Evolutionary conservation across 495 filamentous ascomycete genomes (phyloP).

Genomic region (Clohesyomyces aquaticus): DNA sequence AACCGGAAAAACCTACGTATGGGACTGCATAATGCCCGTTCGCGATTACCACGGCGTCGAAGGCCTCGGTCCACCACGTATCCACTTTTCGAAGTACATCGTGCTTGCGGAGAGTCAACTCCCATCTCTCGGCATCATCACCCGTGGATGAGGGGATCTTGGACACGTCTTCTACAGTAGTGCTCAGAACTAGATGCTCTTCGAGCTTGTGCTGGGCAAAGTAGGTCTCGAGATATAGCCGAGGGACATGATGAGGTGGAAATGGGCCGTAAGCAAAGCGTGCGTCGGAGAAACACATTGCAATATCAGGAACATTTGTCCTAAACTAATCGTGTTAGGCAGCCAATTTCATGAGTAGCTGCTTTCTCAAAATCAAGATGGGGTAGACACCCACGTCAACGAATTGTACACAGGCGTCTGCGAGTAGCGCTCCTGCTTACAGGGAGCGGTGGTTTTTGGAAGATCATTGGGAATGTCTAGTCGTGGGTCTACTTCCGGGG

Average conservation of each 20-base stretch:
- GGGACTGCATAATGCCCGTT: constrained; percentile 59
- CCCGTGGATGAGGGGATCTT: constrained; percentile 25
- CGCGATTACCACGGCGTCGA: constrained; percentile 56
- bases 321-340: too few species aligned
- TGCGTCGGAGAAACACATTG: constrained; percentile 56
- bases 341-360: too few species aligned
- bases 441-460: constrained; percentile 47
- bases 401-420: constrained; percentile 54
- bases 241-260: constrained; percentile 54
- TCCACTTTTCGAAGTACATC: constrained; percentile 49
- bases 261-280: constrained; percentile 58
- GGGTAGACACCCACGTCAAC: constrained; percentile 49
- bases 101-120: constrained; percentile 51
- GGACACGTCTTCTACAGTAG: constrained; percentile 55
- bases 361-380: too few species aligned
- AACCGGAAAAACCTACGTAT: constrained; percentile 44
- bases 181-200: constrained; percentile 50
- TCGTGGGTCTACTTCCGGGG: constrained; percentile 51
- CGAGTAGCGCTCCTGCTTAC: constrained; percentile 50
- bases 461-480: constrained; percentile 50
- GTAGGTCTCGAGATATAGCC: constrained; percentile 56
- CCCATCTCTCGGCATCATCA: constrained; percentile 46
- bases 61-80: constrained; percentile 55
- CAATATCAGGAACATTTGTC: constrained; percentile 57
- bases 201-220: constrained; percentile 52